Evolutionary conservation across 2,329 filamentous ascomycete species (phyloP), one percentile per base, ranked within the genome.

Genomic region (Macrophomina tecta): DNA sequence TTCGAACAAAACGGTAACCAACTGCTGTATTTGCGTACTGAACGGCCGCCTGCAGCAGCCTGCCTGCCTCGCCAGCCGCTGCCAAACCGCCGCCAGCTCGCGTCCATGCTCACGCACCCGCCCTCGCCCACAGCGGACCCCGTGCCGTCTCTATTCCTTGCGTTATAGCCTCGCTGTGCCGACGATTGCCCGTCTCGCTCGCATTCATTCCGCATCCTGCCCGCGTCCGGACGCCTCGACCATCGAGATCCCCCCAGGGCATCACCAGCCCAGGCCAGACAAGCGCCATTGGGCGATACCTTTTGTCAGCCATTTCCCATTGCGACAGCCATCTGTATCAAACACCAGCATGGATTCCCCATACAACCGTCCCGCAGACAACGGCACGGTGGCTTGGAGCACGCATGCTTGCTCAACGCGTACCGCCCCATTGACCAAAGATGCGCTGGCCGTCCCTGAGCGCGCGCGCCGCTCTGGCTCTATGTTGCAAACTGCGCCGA

Each of bases 341-440:
- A 61, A 61, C 56, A 48, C 4, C 49, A 65, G 62, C 62, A 56
- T 65, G 62, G 62, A 65, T 65, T 65, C 62, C 62, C 62, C 62
- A 56, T 65, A 48, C 49, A 53, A 52, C 36, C 49, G 62, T 58
- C 36, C 62, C 62, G 62, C 46, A 34, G 46, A 34, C 62, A 55
- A 53, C 38, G 48, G 62, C 62, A 53, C 49, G 49, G 36, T 48
- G 51, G 48, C 62, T 30, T 51, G 60, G 60, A 46, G 38, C 52
- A 55, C 32, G 34, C 34, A 38, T 34, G 51, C 51, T 36, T 53
- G 45, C 58, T 28, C 46, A 34, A 34, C 38, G 23, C 14, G 18
- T 34, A 8, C 48, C 34, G 32, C 12, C 32, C 23, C n/a, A 64
- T 64, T 64, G 62, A 51, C 38, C 34, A 5, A 38, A 38, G 14